These are phyloP conservation scores for Pyrus betulifolia DNA, from an alignment of 306 rosid genomes.

Conservation along the genomic window DNA sequence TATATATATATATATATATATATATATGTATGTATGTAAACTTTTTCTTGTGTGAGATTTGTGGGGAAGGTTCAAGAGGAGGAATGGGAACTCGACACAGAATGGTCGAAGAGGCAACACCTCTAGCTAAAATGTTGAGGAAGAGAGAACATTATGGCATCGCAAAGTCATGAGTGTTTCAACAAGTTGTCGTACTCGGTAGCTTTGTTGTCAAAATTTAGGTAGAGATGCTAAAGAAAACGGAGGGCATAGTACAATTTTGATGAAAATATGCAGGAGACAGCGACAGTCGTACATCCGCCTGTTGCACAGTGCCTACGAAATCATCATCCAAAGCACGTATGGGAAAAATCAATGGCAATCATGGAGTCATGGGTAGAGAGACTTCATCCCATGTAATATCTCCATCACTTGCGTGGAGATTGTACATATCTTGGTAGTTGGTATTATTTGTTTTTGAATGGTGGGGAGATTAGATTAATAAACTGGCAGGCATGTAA, in stretches of 20 bases:
- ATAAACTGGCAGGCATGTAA: not conserved
- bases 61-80: not conserved
- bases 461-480: not conserved
- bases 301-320: not conserved
- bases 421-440: not conserved
- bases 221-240: not conserved
- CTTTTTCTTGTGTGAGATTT: not conserved
- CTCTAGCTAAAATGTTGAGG: not conserved
- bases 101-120: not conserved
- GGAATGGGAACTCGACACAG: slow-evolving; percentile 15
- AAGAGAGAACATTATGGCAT: not conserved
- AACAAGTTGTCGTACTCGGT: slow-evolving; percentile 2
- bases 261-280: not conserved
- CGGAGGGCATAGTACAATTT: not conserved
- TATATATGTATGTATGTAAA: no score
- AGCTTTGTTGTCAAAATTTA: slow-evolving; percentile 1
- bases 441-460: not conserved
- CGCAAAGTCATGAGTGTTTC: slow-evolving; percentile 2
- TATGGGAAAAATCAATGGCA: not conserved
- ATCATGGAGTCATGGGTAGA: not conserved
- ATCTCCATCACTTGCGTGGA: not conserved
- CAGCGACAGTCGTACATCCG: not conserved
- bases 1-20: no score
- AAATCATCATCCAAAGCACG: not conserved
- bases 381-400: not conserved